Evolutionary conservation across 1,284 basidiomycete genomes (phyloP), one percentile per base, ranked within the genome.

Genomic region (Leccinum ponderosum): DNA sequence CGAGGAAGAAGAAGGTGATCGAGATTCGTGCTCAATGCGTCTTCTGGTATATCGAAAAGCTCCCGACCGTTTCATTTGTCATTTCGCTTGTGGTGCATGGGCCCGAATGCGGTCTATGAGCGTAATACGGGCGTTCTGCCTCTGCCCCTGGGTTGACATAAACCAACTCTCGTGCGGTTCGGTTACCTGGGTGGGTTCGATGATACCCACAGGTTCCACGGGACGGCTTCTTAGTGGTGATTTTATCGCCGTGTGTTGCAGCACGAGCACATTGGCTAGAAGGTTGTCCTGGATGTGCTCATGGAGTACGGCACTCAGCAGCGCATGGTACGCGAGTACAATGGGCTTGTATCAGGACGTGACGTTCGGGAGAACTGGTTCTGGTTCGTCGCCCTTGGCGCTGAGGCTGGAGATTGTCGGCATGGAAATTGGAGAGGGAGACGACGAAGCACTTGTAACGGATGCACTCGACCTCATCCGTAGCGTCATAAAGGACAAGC

Each of bases 231-330:
- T 96, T 37, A 91, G 85, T 65, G 80, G 85, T 3, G 91, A 93
- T 15, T 62, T 65, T 33, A 77, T 93, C 48, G 86, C 91, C 6
- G 83, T 95, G 2, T 81, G 83, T 14, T 96, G 94, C 81, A 90
- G 62, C 87, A 90, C 63, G 77, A 86, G 44, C 85, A 92, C 69
- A 93, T 87, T 9, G 93, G 90, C 0, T 95, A 93, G 93, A 89
- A 86, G 68, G 72, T 95, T 14, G 76, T 95, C 17, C 75, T 92
- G 8, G 94, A 95, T 67, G 76, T 94, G 20, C 77, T 96, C 56
- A 85, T 86, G 5, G 85, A 89, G 69, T 94, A 90, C 68, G 84
- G 88, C 54, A 86, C 84, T 62, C 81, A 82, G 50, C 77, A 79
- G 60, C 80, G 83, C 9, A 70, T 79, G 68, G 31, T 75, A 77